Evolutionary conservation across 176 grass and related monocot genomes (phyloP).

Genomic region (Carex myosuroides): DNA sequence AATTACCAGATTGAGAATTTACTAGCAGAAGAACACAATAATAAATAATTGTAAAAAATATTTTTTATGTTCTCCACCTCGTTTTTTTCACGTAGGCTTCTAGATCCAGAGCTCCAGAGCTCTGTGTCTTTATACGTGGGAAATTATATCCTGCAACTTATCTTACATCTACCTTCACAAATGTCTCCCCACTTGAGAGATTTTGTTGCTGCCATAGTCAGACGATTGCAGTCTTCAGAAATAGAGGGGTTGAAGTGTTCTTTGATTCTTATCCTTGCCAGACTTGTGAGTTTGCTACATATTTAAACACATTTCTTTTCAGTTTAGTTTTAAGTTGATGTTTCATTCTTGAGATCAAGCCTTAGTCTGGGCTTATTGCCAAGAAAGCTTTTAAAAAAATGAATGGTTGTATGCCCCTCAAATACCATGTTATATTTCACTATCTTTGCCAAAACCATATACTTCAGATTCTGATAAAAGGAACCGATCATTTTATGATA

Average conservation of each 20-base stretch:
- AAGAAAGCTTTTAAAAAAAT: neutral
- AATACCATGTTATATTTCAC: neutral
- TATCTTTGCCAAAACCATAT: neutral
- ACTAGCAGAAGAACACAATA: neutral
- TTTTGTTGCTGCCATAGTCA: conserved; percentile 74
- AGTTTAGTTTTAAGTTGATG: neutral
- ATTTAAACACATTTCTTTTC: neutral
- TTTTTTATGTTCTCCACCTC: neutral
- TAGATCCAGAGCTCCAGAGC: conserved; percentile 75
- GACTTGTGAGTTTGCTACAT: conserved; percentile 48
- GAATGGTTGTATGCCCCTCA: neutral
- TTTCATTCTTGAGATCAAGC: conserved; percentile 6
- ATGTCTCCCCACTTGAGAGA: conserved; percentile 70
- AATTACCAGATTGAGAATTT: neutral
- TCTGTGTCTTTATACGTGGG: conserved; percentile 94
- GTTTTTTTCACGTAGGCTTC: conserved; percentile 47
- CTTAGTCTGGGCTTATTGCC: neutral
- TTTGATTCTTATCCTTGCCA: conserved; percentile 87
- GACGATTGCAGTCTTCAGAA: conserved; percentile 77
- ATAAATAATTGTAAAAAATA: neutral
- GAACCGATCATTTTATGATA: neutral
- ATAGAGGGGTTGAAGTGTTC: conserved; percentile 77
- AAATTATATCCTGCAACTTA: conserved; percentile 88
- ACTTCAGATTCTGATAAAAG: neutral
- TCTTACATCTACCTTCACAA: conserved; percentile 66